A percentile compares a stretch with the other conserved stretches of the same genome.
These are phyloP conservation scores for Lepidopterella palustris DNA, from an alignment of 495 filamentous ascomycete genomes.

Conservation along the genomic window DNA sequence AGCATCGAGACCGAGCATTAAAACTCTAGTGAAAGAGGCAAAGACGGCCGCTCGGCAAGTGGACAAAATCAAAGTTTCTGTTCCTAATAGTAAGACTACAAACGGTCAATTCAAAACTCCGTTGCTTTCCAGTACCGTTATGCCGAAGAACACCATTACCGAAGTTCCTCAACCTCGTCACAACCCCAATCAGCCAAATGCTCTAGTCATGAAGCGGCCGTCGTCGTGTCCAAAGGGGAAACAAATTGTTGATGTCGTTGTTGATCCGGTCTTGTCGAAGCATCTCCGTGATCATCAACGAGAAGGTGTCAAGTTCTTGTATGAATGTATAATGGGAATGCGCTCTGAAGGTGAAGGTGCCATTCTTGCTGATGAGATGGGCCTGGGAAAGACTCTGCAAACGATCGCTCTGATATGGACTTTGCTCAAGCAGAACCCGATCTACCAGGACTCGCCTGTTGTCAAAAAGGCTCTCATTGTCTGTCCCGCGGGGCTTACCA, in stretches of 20 bases:
- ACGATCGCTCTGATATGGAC: slow-evolving; percentile 78
- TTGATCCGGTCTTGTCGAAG: slow-evolving; percentile 64
- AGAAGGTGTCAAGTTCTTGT: slow-evolving; percentile 70
- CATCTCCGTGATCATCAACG: slow-evolving; percentile 69
- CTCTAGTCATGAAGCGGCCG: slow-evolving; percentile 66
- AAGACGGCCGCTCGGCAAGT: slow-evolving; percentile 24
- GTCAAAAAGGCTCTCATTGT: slow-evolving; percentile 77
- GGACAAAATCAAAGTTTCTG: slow-evolving; percentile 15
- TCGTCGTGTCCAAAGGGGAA: slow-evolving; percentile 53
- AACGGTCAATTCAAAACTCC: slow-evolving; percentile 53
- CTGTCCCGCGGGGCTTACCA: slow-evolving; percentile 71
- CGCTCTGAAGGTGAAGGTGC: slow-evolving; percentile 67
- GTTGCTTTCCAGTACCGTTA: slow-evolving; percentile 48
- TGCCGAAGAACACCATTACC: slow-evolving; percentile 39
- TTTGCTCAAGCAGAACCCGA: slow-evolving; percentile 71
- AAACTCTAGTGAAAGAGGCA: slow-evolving; percentile 22
- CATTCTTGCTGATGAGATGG: slow-evolving; percentile 80
- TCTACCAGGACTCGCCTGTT: slow-evolving; percentile 54
- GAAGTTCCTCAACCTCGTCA: slow-evolving; percentile 55
- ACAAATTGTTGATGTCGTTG: slow-evolving; percentile 69
- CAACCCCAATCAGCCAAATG: slow-evolving; percentile 53
- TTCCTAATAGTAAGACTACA: slow-evolving; percentile 17
- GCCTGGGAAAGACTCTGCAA: slow-evolving; percentile 72
- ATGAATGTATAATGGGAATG: slow-evolving; percentile 83
- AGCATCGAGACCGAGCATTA: neutral